Evolutionary conservation across 345 rosid genomes (phyloP), one percentile per base, ranked within the genome.

Genomic region (Aquilaria sinensis): DNA sequence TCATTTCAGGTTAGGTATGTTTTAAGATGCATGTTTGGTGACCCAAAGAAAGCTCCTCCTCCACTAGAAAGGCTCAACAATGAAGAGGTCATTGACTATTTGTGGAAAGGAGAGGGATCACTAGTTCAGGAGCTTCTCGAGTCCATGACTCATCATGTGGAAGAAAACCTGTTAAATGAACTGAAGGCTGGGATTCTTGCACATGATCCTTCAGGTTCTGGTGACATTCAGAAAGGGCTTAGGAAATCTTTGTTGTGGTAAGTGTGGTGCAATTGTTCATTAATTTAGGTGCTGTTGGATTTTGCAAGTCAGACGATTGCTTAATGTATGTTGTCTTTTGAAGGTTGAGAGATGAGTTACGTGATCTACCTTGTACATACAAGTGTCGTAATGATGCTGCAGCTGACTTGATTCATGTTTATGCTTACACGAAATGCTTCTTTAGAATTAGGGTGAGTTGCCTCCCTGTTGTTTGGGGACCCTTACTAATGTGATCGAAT

Each of bases 301-400:
- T 16, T 49, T 52, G 13, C 10, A 58, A 59, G 47, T 55, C 58
- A 57, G 65, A 50, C 61, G 57, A 62, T 64, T 62, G 14, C 50
- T 48, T 5, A 64, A 45, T 10, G 51, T 51, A 64, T 46, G 53
- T 51, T 10, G 61, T 65, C 47, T 62, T 63, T 51, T 72, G 53
- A 75, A 95, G 99, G 97, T 81, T 95, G 90, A 84, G 99, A 72
- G 97, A 95, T 57, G 99, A 91, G 79, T 70, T 91, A 45, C 83
- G 96, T 51, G 78, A 77, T 72, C 94, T 95, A 62, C 91, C 91
- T 11, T 95, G 97, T 77, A 83, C 93, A 59, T 85, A 87, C 75
- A 91, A 84, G 78, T 91, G 96, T 67, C 88, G 97, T 70, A 85
- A 95, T 61, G 99, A 95, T 71, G 99, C 99, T 61, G 97, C 99